These are phyloP conservation scores for Crithidia sp. DNA, from an alignment of 208 protist species.

Conservation along the genomic window DNA sequence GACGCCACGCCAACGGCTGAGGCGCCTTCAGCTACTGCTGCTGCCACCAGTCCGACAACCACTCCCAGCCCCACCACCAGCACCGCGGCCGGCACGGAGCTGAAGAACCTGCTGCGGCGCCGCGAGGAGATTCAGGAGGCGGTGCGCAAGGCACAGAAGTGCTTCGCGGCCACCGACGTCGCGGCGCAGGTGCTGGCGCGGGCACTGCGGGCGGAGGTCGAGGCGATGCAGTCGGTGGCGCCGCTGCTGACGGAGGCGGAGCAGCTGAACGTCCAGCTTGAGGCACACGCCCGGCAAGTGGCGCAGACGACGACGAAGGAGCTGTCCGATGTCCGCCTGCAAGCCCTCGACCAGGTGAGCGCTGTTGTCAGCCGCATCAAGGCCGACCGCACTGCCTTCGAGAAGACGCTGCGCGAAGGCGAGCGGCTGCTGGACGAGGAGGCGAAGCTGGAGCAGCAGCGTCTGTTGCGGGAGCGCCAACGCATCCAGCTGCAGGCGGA, in stretches of 20 bases:
- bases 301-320: slow-evolving; percentile 42
- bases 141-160: slow-evolving; percentile 38
- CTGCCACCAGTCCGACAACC: too few relatives aligned
- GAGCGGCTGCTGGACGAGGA: slow-evolving; percentile 57
- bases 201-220: slow-evolving; percentile 38
- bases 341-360: slow-evolving; percentile 48
- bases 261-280: slow-evolving; percentile 36
- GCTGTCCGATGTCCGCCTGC: slow-evolving; percentile 46
- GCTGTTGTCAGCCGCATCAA: slow-evolving; percentile 35
- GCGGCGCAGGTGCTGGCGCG: slow-evolving; percentile 31
- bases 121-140: slow-evolving; percentile 39
- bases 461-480: slow-evolving; percentile 59
- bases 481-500: slow-evolving; percentile 78
- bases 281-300: slow-evolving; percentile 35
- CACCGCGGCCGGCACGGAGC: background rate
- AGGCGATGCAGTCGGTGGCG: slow-evolving; percentile 24
- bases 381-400: slow-evolving; percentile 44
- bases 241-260: slow-evolving; percentile 39
- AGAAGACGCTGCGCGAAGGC: slow-evolving; percentile 44
- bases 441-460: slow-evolving; percentile 61
- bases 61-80: background rate
- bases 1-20: too few relatives aligned
- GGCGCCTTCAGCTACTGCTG: too few relatives aligned
- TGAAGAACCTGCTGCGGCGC: slow-evolving; percentile 37
- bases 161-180: slow-evolving; percentile 41